Percentiles rank a stretch among this genome's conserved stretches.
phyloP scores from a whole-genome alignment of 202 grass and related monocot genomes.

The Hordeum pubiflorum region DNA sequence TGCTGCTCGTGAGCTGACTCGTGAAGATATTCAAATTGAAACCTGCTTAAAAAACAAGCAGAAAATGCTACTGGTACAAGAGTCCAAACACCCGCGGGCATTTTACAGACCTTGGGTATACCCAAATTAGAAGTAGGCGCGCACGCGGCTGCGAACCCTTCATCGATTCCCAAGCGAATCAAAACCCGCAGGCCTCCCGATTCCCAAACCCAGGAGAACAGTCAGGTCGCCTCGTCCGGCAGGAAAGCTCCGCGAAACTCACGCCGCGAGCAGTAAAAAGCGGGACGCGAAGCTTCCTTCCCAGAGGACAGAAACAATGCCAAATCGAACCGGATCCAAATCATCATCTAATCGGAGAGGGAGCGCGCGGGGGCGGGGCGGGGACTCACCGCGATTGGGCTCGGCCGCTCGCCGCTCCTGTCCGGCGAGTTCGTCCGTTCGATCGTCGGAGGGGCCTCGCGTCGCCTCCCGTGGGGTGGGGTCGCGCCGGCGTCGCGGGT shows the following conservation, averaged over 20 bases:
- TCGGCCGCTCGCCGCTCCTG: not conserved
- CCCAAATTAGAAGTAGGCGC: too few relatives aligned
- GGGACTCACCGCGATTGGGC: not conserved
- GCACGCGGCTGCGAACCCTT: not conserved
- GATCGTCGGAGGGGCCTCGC: too few relatives aligned
- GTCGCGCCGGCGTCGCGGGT: constrained; percentile 16
- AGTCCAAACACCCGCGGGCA: not conserved
- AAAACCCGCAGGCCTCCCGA: not conserved
- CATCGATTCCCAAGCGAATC: not conserved
- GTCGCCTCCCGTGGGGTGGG: not conserved
- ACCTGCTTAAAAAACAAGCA: not conserved
- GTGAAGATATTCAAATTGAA: not conserved
- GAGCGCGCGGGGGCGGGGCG: too few relatives aligned
- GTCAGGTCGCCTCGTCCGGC: not conserved
- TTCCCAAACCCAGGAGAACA: not conserved
- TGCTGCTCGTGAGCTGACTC: not conserved
- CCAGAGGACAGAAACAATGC: not conserved
- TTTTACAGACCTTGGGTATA: not conserved
- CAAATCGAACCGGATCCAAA: constrained; percentile 23
- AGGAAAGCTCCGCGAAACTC: not conserved
- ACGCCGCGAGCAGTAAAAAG: not conserved
- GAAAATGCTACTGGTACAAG: not conserved
- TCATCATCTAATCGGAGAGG: not conserved
- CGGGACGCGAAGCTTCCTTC: not conserved
- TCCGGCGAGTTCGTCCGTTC: not conserved